These are phyloP conservation scores for Posidonia oceanica DNA, from an alignment of 116 monocot genomes.

Conservation along the genomic window DNA sequence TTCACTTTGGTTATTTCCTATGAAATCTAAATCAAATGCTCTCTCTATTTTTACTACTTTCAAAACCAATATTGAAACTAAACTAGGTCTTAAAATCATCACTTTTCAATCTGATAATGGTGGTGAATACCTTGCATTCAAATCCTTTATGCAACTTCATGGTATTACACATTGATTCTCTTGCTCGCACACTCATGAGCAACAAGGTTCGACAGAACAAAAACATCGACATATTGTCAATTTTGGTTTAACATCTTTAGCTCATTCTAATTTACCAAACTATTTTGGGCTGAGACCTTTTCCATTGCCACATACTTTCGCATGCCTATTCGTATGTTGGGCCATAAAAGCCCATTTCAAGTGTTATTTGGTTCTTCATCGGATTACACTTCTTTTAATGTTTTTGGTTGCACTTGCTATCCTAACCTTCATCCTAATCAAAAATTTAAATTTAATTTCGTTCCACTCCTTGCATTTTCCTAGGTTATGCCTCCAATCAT, in stretches of 20 bases:
- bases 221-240: neutral
- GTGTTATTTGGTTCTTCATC: neutral
- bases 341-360: too few species aligned
- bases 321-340: neutral
- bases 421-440: neutral
- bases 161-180: neutral
- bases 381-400: neutral
- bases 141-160: neutral
- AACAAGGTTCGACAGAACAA: neutral
- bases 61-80: neutral
- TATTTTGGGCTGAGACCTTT: neutral
- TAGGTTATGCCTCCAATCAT: neutral
- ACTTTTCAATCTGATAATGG: neutral
- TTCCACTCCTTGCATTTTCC: neutral
- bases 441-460: neutral
- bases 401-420: neutral
- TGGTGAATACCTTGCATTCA: neutral
- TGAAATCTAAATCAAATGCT: neutral
- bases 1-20: too few species aligned
- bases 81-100: neutral
- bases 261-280: neutral
- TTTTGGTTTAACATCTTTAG: neutral
- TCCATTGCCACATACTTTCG: neutral
- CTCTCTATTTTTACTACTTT: neutral
- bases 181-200: neutral